Evolutionary conservation across 371 early-diverging fungal species (phyloP).

Genomic region (Zancudomyces culisetae): DNA sequence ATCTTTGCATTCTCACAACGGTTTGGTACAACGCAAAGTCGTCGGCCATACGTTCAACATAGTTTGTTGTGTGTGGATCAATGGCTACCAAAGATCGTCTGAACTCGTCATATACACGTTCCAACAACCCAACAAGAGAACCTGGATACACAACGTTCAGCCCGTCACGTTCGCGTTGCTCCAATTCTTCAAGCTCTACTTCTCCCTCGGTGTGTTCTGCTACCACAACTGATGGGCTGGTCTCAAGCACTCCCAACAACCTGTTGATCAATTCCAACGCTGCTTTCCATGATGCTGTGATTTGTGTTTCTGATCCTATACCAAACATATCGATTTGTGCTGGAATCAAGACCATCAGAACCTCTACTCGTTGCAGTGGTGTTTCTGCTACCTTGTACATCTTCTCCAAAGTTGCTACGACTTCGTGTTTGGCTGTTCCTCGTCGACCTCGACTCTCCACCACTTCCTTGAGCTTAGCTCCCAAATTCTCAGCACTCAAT

Average conservation of each 20-base stretch:
- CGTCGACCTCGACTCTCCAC: slow-evolving; percentile 81
- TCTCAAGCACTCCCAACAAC: slow-evolving; percentile 55
- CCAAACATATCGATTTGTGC: slow-evolving; percentile 72
- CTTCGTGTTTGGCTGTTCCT: slow-evolving; percentile 72
- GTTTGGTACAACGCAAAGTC: slow-evolving; percentile 70
- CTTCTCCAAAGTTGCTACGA: slow-evolving; percentile 42
- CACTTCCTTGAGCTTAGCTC: slow-evolving; percentile 60
- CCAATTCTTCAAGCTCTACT: slow-evolving; percentile 31
- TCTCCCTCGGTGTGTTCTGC: slow-evolving; percentile 32
- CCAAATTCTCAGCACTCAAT: slow-evolving; percentile 50
- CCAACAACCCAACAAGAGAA: slow-evolving; percentile 70
- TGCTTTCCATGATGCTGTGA: slow-evolving; percentile 58
- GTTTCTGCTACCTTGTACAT: slow-evolving; percentile 46
- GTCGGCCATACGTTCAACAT: slow-evolving; percentile 82
- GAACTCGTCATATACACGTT: slow-evolving; percentile 93
- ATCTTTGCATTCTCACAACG: slow-evolving; percentile 68
- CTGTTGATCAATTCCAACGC: slow-evolving; percentile 47
- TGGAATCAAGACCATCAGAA: slow-evolving; percentile 72
- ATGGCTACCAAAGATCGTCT: slow-evolving; percentile 80
- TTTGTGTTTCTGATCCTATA: slow-evolving; percentile 46
- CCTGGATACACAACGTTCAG: slow-evolving; percentile 48
- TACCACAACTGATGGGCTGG: slow-evolving; percentile 34
- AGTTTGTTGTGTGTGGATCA: slow-evolving; percentile 92
- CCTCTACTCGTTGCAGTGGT: slow-evolving; percentile 65
- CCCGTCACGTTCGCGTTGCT: slow-evolving; percentile 37